Percentiles rank a stretch among this genome's conserved stretches.
Conservation (phyloP, 192 early-diverging fungal species). For the Rhizoclosmatium sp. region DNA sequence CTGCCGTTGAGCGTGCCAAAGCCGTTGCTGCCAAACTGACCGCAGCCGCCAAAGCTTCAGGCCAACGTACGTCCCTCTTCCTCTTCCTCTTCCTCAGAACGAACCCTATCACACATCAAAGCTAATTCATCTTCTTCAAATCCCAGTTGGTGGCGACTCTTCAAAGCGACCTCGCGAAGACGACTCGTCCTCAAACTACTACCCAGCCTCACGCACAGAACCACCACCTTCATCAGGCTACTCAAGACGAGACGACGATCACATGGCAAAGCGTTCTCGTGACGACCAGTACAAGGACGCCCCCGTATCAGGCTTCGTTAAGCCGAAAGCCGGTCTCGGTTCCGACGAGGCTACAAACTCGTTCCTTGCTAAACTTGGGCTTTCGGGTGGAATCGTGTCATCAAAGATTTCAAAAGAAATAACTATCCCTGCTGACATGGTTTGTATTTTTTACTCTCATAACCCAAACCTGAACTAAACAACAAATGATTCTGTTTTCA, state of each 20-base stretch:
- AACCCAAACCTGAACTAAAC: no score
- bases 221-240: conserved; percentile 5
- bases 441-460: background rate
- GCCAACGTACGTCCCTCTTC: background rate
- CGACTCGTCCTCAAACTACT: background rate
- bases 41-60: conserved; percentile 23
- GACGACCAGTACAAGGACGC: conserved; percentile 28
- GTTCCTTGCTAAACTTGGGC: conserved; percentile 27
- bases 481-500: background rate
- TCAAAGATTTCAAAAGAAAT: conserved; percentile 27
- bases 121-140: no score
- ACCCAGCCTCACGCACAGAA: no score
- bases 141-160: no score
- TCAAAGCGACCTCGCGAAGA: conserved; percentile 17
- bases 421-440: conserved; percentile 28
- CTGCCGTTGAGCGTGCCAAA: conserved; percentile 30
- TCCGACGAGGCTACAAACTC: conserved; percentile 28
- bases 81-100: background rate
- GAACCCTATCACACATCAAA: no score
- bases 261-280: background rate
- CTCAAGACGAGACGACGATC: conserved; percentile 7
- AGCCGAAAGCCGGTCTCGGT: conserved; percentile 13
- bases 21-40: conserved; percentile 36
- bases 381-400: conserved; percentile 7
- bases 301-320: conserved; percentile 17